These are phyloP conservation scores for Iberis amara DNA, from an alignment of 441 rosid species.

Conservation along the genomic window DNA sequence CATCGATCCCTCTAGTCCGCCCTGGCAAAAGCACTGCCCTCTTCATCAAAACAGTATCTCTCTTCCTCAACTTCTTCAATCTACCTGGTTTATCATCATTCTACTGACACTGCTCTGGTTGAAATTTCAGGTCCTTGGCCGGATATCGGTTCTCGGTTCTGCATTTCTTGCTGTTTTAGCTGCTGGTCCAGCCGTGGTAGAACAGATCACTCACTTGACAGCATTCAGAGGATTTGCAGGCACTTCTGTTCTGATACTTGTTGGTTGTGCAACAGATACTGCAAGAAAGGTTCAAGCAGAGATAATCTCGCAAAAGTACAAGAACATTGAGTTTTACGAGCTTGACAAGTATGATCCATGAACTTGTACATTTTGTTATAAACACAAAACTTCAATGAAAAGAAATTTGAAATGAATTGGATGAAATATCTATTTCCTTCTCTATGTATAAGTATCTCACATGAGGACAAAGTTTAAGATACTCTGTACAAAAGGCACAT, in stretches of 20 bases:
- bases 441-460: constrained; percentile 34
- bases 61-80: background rate
- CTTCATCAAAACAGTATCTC: constrained; percentile 67
- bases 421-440: constrained; percentile 22
- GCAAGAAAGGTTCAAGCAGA: constrained; percentile 97
- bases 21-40: constrained; percentile 94
- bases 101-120: constrained; percentile 3
- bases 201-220: constrained; percentile 81
- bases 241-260: constrained; percentile 87
- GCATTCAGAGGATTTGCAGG: constrained; percentile 95
- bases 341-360: constrained; percentile 43
- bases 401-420: constrained; percentile 23
- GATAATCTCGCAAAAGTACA: constrained; percentile 90
- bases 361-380: background rate
- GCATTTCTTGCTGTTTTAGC: constrained; percentile 83
- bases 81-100: background rate
- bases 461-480: constrained; percentile 22
- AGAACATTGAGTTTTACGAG: constrained; percentile 87
- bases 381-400: background rate
- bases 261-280: constrained; percentile 89
- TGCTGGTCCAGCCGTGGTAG: constrained; percentile 84
- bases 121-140: constrained; percentile 70
- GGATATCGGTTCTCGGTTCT: constrained; percentile 91
- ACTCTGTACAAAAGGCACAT: constrained; percentile 30
- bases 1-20: constrained; percentile 90